Base-by-base conservation (phyloP, 139 green algal genomes). In the Coccomyxa sp. region DNA sequence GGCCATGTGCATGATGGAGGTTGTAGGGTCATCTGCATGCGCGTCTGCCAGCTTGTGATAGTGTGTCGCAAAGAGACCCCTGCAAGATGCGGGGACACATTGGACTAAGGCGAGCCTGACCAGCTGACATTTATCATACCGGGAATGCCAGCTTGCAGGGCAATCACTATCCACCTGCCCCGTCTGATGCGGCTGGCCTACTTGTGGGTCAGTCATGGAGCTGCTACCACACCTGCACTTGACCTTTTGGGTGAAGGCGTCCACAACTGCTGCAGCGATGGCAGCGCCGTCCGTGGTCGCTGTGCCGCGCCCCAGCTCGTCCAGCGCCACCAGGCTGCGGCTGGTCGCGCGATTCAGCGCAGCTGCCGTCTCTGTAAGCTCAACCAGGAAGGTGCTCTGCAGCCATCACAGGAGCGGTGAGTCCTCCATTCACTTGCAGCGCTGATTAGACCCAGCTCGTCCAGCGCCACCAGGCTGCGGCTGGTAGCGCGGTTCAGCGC, bases 381-480 rank as follows among this genome's bases (percentile, higher is more conserved):
- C 96, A n/a, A 99, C 91, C 54, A 95, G 91, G 79, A 98, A 99
- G 8, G 96, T 99, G 68, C 87, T 95, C 89, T 79, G 55, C 71
- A 33, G 35, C 12, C 69, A 74, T 27, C 12, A 8, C 69, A 27
- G 22, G 58, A 31, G 14, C 8, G 8, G 27, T 36, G n/a, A n/a
- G n/a, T n/a, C n/a, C n/a, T n/a, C n/a, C n/a, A n/a, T n/a, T n/a
- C n/a, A n/a, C n/a, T n/a, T n/a, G n/a, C n/a, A n/a, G n/a, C n/a
- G n/a, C n/a, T n/a, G n/a, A n/a, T n/a, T n/a, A n/a, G 79, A 4
- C 97, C 97, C 54, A 99, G 91, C 88, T 99, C 97, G 79, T 99
- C 96, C 81, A 99, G 85, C 0, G 90, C 94, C 70, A 99, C 96
- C 41, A 99, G 87, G 55, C 87, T 91, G 68, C 40, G 82, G 75